A percentile compares a stretch with the other conserved stretches of the same genome.
Conservation (phyloP, 1,139 yeast species). For the Pichia kudriavzevii region DNA sequence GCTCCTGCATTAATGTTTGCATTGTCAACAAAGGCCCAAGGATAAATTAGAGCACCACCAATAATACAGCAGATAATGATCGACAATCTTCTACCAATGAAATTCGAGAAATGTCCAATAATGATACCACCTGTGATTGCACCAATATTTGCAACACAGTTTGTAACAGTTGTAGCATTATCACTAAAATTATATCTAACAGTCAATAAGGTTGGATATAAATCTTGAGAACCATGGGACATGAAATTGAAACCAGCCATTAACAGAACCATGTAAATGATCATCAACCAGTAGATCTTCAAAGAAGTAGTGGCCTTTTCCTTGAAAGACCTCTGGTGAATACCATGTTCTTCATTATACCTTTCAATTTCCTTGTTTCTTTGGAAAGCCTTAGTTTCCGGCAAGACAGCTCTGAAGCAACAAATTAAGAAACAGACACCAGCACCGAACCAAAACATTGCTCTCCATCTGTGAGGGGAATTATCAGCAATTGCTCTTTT, state of each 20-base stretch:
- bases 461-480: conserved; percentile 58
- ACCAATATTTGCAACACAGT: conserved; percentile 63
- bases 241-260: conserved; percentile 63
- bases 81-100: conserved; percentile 53
- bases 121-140: conserved; percentile 60
- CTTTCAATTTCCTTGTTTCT: conserved; percentile 28
- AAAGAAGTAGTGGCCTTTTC: conserved; percentile 29
- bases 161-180: conserved; percentile 56
- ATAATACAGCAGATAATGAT: conserved; percentile 52
- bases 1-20: conserved; percentile 67
- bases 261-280: conserved; percentile 44
- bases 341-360: conserved; percentile 26
- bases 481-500: conserved; percentile 52
- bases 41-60: conserved; percentile 60
- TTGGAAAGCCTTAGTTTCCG: conserved; percentile 54
- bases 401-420: conserved; percentile 45
- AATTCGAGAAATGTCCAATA: conserved; percentile 54
- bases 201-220: conserved; percentile 58
- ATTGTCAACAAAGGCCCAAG: conserved; percentile 56
- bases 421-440: conserved; percentile 57
- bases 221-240: conserved; percentile 71
- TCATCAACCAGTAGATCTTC: conserved; percentile 36
- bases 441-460: conserved; percentile 74
- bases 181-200: conserved; percentile 43
- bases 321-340: conserved; percentile 23